These are phyloP conservation scores for Hypomyces perniciosus DNA, from an alignment of 2,329 filamentous ascomycete genomes.

Conservation along the genomic window DNA sequence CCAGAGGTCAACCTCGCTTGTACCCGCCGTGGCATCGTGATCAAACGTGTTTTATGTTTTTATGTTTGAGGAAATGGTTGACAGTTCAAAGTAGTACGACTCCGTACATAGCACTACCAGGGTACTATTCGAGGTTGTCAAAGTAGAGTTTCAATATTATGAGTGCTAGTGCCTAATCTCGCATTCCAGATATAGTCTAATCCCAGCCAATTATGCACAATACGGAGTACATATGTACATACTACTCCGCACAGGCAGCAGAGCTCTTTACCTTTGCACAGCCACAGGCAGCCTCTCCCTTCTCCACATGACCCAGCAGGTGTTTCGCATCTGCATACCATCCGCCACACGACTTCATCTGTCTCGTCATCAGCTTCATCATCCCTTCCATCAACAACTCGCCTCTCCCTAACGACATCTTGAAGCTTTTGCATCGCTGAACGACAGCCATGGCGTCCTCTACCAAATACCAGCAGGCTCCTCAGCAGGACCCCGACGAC, in stretches of 20 bases:
- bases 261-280: not conserved
- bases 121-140: too few species aligned
- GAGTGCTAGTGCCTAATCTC: too few species aligned
- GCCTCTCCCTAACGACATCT: not conserved
- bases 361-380: constrained; percentile 1
- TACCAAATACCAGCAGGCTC: constrained; percentile 76
- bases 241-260: constrained; percentile 6
- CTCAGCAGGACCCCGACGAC: constrained; percentile 80
- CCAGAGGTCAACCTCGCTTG: too few species aligned
- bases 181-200: too few species aligned
- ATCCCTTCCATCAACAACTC: not conserved
- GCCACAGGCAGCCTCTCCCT: constrained; percentile 1
- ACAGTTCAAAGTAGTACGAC: too few species aligned
- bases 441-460: constrained; percentile 57
- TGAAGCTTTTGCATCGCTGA: not conserved
- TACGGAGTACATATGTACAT: too few species aligned
- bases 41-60: too few species aligned
- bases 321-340: constrained; percentile 9
- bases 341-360: constrained; percentile 10
- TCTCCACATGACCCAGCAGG: constrained; percentile 11
- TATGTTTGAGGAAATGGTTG: too few species aligned
- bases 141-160: too few species aligned
- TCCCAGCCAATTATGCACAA: too few species aligned
- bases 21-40: too few species aligned
- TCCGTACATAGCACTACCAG: too few species aligned